These are phyloP conservation scores for Orbilia javanica DNA, from an alignment of 2,329 filamentous ascomycete species.

Conservation along the genomic window DNA sequence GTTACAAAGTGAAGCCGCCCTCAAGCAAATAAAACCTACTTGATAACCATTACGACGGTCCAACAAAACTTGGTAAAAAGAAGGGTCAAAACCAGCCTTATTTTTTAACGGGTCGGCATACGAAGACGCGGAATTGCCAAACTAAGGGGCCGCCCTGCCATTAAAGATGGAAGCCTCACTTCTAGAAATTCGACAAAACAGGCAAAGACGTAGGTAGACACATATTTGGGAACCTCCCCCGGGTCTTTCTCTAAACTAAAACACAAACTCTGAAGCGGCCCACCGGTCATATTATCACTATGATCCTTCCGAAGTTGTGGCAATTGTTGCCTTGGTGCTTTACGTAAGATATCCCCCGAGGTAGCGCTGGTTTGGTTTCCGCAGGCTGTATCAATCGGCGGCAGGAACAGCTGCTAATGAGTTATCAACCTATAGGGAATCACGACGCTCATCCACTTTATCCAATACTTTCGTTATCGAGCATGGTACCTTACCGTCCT, in stretches of 20 bases:
- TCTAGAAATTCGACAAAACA: constrained; percentile 14
- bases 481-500: constrained; percentile 60
- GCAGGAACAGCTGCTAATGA: background rate
- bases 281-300: constrained; percentile 46
- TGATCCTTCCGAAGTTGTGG: constrained; percentile 35
- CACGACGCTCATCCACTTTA: constrained; percentile 56
- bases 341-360: constrained; percentile 33
- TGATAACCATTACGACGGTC: too few species aligned
- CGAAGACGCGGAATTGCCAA: too few species aligned
- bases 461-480: constrained; percentile 59
- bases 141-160: too few species aligned
- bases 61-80: too few species aligned
- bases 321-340: constrained; percentile 40
- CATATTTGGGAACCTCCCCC: background rate
- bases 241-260: background rate
- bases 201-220: constrained; percentile 15
- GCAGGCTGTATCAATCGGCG: too few species aligned
- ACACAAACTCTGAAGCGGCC: background rate
- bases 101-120: too few species aligned
- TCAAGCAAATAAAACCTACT: too few species aligned
- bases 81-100: too few species aligned
- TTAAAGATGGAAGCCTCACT: constrained; percentile 14
- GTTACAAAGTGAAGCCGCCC: too few species aligned
- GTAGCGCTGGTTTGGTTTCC: too few species aligned
- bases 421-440: constrained; percentile 38